Evolutionary conservation across 768 basidiomycete species (phyloP), one percentile per base, ranked within the genome.

Genomic region (Sporobolomyces phaffii): DNA sequence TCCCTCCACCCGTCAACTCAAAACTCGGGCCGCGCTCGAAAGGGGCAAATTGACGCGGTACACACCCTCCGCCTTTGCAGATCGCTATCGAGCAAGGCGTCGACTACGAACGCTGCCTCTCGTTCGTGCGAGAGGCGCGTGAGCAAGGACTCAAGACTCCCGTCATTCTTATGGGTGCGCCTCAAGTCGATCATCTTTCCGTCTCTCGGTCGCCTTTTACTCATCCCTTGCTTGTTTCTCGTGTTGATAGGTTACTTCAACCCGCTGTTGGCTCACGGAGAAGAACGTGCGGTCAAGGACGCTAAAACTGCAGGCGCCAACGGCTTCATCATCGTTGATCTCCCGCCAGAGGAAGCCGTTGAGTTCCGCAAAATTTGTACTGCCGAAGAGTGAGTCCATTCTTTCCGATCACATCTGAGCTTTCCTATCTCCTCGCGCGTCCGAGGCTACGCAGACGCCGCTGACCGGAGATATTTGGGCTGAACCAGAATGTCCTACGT

Each of bases 211-310:
- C 41, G 10, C 31, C 31, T 52, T 52, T 20, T 33, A 15, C 31
- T 15, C 9, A 33, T 33, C 52, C 8, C 71, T n/a, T n/a, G n/a
- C n/a, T n/a, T n/a, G n/a, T n/a, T n/a, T n/a, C n/a, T n/a, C n/a
- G n/a, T n/a, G n/a, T n/a, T n/a, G n/a, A n/a, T n/a, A 98, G 94
- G 94, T 38, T 99, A 99, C 80, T 98, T 96, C 79, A 99, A 99
- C 76, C 94, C 96, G 18, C 78, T 98, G 40, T 82, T 98, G 47
- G 90, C 93, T 0, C 94, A 97, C 73, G 92, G 92, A 4, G 96
- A 99, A 79, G 90, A 94, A 66, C 88, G 85, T 77, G 88, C 94
- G 7, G 91, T 98, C 29, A 84, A 86, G 60, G 93, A 96, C 76
- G 93, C 92, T 3, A 82, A 80, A 50, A 86, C 86, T 63, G 91